Evolutionary conservation across 176 grass and related monocot genomes (phyloP), one percentile per base, ranked within the genome.

Genomic region (Musa beccarii): DNA sequence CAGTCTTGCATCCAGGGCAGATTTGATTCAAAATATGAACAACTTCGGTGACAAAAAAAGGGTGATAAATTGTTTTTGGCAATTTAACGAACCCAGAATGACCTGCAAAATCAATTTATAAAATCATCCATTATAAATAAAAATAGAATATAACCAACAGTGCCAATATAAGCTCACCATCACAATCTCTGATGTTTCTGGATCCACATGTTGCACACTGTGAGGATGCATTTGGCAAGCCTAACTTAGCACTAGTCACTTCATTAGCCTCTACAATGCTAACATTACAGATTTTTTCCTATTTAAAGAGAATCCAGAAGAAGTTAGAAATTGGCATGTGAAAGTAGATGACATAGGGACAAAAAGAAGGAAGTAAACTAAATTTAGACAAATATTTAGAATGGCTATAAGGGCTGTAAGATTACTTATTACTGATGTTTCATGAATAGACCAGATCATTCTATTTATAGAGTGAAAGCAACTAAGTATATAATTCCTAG

Each of bases 11-110:
- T 2, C 90, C 68, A 68, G 90, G 94, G 81, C 94, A 98, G 66
- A 91, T 89, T 34, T 91, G 90, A 85, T 98, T 98, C 66, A 98
- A 82, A 82, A 93, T 85, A 49, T 84, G 86, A 73, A 91, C 82
- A 83, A 98, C 81, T 54, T 98, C 88, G 25, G 81, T 68, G 6
- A 91, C 81, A 74, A 92, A 89, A 81, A 89, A 93, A 17, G 94
- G 90, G 72, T 76, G 83, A 66, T 91, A 79, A 73, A 98, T 89
- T 22, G 81, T 87, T 81, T 83, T 80, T 1, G 86, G 84, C 25
- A 98, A 75, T 85, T 98, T 91, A 28, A 90, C 80, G 13, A 81
- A 85, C 51, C 94, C 94, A 63, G 83, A 87, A 75, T 98, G 94
- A 78, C 94, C 94, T 98, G 87, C 79, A 49, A 80, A 51, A 77